phyloP scores from a whole-genome alignment of 2,329 filamentous ascomycete genomes.

The Clonostachys solani region DNA sequence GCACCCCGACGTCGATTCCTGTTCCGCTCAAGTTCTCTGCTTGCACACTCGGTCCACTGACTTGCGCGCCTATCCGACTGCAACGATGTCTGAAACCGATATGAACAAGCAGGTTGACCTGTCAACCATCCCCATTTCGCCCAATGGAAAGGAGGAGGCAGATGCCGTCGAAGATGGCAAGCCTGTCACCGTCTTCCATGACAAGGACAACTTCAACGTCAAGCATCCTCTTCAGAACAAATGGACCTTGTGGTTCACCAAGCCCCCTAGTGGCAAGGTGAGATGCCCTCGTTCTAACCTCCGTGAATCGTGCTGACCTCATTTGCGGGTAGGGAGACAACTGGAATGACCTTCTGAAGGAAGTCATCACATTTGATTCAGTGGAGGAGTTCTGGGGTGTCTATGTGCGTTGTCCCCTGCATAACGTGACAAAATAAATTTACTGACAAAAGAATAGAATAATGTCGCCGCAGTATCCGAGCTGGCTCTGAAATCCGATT shows the following conservation, averaged over 20 bases:
- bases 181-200: constrained; percentile 91
- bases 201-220: constrained; percentile 98
- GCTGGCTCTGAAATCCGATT: constrained; percentile 95
- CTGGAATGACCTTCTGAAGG: constrained; percentile 97
- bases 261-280: constrained; percentile 94
- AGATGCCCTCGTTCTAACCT: constrained; percentile 16
- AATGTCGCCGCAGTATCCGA: constrained; percentile 97
- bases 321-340: constrained; percentile 72
- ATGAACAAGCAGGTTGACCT: constrained; percentile 59
- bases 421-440: neutral
- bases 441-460: constrained; percentile 58
- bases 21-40: neutral
- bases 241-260: constrained; percentile 99
- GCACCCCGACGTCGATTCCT: neutral
- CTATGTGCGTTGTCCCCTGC: constrained; percentile 56
- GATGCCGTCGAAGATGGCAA: constrained; percentile 48
- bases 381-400: constrained; percentile 99
- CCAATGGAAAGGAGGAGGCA: constrained; percentile 49
- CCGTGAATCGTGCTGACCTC: neutral
- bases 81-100: constrained; percentile 21
- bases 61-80: constrained; percentile 13
- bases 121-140: constrained; percentile 64
- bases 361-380: constrained; percentile 97
- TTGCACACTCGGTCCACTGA: neutral
- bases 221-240: constrained; percentile 97